These are phyloP conservation scores for Aspergillus tanneri DNA, from an alignment of 2,329 filamentous ascomycete species.

Conservation along the genomic window DNA sequence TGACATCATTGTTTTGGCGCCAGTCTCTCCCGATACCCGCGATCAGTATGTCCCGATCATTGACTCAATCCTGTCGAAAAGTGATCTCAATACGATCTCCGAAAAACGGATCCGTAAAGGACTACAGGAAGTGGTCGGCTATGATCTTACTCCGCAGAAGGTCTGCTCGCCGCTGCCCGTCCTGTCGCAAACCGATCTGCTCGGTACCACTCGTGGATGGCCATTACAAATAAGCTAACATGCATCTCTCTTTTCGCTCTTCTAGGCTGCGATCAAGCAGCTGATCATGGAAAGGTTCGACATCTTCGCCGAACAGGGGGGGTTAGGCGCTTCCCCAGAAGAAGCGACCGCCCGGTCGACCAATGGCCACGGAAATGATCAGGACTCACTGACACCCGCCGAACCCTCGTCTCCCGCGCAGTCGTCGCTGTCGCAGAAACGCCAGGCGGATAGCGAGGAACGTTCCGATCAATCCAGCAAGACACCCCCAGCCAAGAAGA, in stretches of 20 bases:
- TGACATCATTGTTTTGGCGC: conserved; percentile 23
- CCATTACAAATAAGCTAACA: conserved; percentile 15
- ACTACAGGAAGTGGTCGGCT: conserved; percentile 58
- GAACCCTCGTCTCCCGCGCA: conserved; percentile 33
- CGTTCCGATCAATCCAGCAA: conserved; percentile 39
- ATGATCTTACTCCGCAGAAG: conserved; percentile 64
- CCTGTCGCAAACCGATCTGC: conserved; percentile 11
- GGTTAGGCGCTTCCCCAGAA: conserved; percentile 35
- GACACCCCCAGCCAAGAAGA: conserved; percentile 58
- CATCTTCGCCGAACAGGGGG: conserved; percentile 54
- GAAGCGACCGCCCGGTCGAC: conserved; percentile 25
- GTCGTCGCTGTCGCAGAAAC: conserved; percentile 42
- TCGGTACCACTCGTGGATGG: not conserved
- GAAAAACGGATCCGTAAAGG: conserved; percentile 65
- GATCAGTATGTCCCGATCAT: conserved; percentile 59
- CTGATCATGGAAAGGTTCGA: conserved; percentile 75
- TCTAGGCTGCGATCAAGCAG: conserved; percentile 65
- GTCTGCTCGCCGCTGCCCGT: conserved; percentile 38
- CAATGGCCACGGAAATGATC: conserved; percentile 37
- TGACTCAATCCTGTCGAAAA: conserved; percentile 59
- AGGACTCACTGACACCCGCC: conserved; percentile 25
- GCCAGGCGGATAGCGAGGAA: conserved; percentile 43
- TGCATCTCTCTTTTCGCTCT: conserved; percentile 3
- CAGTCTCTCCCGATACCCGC: conserved; percentile 52
- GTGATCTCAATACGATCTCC: conserved; percentile 64